Conservation (phyloP, 257 asterid genomes). For the Echium plantagineum region DNA sequence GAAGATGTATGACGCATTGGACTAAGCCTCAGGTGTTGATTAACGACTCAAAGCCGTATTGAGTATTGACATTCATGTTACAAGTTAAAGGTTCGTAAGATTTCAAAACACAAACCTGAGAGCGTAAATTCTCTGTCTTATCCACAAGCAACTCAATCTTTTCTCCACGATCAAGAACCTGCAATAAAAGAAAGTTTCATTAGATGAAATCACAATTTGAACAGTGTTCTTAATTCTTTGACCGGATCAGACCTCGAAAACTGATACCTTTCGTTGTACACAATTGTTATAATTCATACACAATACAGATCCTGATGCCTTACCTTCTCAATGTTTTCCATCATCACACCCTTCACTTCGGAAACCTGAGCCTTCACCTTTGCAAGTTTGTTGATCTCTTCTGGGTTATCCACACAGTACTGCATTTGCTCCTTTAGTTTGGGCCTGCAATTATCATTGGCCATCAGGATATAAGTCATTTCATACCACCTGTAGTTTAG, state of each 20-base stretch:
- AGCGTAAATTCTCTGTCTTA: constrained; percentile 79
- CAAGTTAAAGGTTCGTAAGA: neutral
- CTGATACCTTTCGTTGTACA: too few relatives aligned
- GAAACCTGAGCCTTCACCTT: constrained; percentile 80
- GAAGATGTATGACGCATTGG: too few relatives aligned
- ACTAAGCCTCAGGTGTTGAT: too few relatives aligned
- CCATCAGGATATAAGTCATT: neutral
- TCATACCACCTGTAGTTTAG: neutral
- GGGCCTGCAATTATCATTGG: constrained; percentile 26
- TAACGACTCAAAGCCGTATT: too few relatives aligned
- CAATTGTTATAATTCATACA: neutral
- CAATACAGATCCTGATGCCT: neutral
- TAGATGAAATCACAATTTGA: constrained; percentile 24
- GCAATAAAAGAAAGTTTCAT: constrained; percentile 14
- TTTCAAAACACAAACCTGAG: constrained; percentile 33
- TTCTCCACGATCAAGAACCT: constrained; percentile 95
- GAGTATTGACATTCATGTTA: too few relatives aligned
- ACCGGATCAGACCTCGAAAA: neutral
- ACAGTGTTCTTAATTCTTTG: neutral
- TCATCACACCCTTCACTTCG: constrained; percentile 84
- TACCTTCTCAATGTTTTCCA: constrained; percentile 88
- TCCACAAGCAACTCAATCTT: constrained; percentile 88
- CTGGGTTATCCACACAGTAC: constrained; percentile 63
- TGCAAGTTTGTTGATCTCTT: constrained; percentile 66
- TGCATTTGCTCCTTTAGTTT: constrained; percentile 67